Base-by-base conservation (phyloP, 2,329 filamentous ascomycete genomes). In the Fusarium burgessii region DNA sequence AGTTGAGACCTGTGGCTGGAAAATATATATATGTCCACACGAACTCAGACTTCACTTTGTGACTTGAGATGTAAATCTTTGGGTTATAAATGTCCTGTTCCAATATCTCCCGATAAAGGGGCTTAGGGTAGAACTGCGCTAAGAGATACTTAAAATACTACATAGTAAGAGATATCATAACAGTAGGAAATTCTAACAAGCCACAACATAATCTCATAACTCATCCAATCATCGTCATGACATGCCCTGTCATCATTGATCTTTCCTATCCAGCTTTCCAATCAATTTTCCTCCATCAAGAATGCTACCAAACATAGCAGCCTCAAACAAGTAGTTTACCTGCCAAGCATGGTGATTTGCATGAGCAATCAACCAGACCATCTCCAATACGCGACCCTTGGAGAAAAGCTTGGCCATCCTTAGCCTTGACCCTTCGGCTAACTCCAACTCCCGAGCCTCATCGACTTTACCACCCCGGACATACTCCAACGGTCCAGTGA, bases 271-370 rank as follows among this genome's bases (percentile, higher is more conserved):
- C 6, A 79, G 68, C 58, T 79, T 79, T 40, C 77, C 77, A 9
- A 70, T 70, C 49, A 79, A 38, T 23, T 68, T 65, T 8, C 77
- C 77, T 0, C 74, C 74, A 29, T 79, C 77, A 5, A 79, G 71
- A 29, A 79, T 74, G 14, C 77, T 79, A 18, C 77, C 77, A 71
- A 78, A 79, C 77, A 79, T 79, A 45, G 77, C 77, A 6, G 77
- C 77, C 52, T 79, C 77, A 15, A 79, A 78, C 12, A 79, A 27
- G 17, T 74, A 71, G 35, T 79, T 79, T 5, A 79, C 68, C 49
- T 78, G 77, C 77, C 77, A 79, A 32, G 77, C 77, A 5, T 74
- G 72, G 8, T 73, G 70, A 43, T 65, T 73, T 1, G 72, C 72
- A 52, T 74, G 72, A 3, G 72, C 72, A 54, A 74, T 74, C 7